Evolutionary conservation across 495 filamentous ascomycete species (phyloP).

Genomic region (Ramalina intermedia): DNA sequence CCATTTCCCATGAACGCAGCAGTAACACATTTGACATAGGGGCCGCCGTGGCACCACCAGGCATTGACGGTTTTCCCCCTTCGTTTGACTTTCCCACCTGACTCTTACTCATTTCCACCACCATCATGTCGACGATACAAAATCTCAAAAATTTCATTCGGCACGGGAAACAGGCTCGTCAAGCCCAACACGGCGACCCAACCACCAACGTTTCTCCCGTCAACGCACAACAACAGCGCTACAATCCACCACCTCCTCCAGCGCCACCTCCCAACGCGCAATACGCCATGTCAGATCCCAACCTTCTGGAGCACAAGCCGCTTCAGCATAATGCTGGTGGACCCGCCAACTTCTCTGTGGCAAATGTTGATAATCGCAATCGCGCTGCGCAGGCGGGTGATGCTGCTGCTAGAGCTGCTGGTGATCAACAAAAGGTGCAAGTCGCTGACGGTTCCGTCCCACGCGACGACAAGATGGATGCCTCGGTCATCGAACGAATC

Average conservation of each 20-base stretch:
- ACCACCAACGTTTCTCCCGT: constrained; percentile 54
- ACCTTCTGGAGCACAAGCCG: constrained; percentile 28
- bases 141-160: constrained; percentile 96
- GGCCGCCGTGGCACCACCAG: no score
- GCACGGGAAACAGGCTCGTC: constrained; percentile 90
- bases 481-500: constrained; percentile 60
- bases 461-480: constrained; percentile 43
- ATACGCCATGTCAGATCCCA: constrained; percentile 34
- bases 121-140: constrained; percentile 65
- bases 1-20: not conserved
- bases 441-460: constrained; percentile 20
- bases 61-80: not conserved
- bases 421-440: constrained; percentile 30
- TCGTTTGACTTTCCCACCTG: not conserved
- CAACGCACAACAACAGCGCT: constrained; percentile 49
- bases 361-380: constrained; percentile 43
- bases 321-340: constrained; percentile 19
- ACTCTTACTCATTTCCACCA: not conserved
- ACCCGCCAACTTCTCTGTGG: constrained; percentile 37
- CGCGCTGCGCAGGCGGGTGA: constrained; percentile 50
- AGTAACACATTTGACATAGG: not conserved
- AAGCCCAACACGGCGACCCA: constrained; percentile 41
- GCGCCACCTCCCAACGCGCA: constrained; percentile 19
- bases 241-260: constrained; percentile 35
- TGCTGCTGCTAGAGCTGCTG: constrained; percentile 38